Evolutionary conservation across 2,329 filamentous ascomycete species (phyloP).

Genomic region (Nemania diffusa): DNA sequence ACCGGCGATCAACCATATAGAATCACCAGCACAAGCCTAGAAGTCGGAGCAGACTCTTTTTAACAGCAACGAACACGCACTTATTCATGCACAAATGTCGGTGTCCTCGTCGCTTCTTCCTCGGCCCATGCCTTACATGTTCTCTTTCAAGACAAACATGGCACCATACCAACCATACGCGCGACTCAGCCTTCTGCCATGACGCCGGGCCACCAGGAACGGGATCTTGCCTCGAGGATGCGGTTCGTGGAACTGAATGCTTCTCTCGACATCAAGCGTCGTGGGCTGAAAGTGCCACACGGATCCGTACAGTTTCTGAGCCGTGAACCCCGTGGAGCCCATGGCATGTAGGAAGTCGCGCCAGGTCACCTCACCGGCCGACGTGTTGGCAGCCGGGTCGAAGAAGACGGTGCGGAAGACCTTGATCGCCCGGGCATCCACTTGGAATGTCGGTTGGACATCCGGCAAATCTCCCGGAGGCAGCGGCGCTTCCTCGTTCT

Average conservation of each 20-base stretch:
- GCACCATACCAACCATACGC: conserved; percentile 61
- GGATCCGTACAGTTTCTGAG: conserved; percentile 68
- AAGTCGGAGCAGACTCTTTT: too few species aligned
- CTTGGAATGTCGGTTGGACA: conserved; percentile 35
- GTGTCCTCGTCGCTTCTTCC: too few species aligned
- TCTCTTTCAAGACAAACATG: conserved; percentile 54
- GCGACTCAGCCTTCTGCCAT: conserved; percentile 60
- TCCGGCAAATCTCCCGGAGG: conserved; percentile 15
- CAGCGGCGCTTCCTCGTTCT: conserved; percentile 3
- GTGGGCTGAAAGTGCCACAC: conserved; percentile 67
- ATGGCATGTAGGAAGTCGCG: conserved; percentile 64
- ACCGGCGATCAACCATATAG: too few species aligned
- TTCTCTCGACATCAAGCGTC: conserved; percentile 52
- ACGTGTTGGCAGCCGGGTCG: conserved; percentile 47
- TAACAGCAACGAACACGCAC: too few species aligned
- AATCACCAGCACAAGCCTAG: too few species aligned
- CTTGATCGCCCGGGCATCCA: conserved; percentile 49
- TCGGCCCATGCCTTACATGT: neutral
- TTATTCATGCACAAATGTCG: too few species aligned
- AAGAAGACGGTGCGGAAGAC: conserved; percentile 57
- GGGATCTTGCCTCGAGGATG: conserved; percentile 65
- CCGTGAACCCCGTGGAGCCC: conserved; percentile 59
- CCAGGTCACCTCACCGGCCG: conserved; percentile 63
- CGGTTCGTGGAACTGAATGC: conserved; percentile 71
- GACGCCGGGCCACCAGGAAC: conserved; percentile 56